phyloP scores from a whole-genome alignment of 2,329 filamentous ascomycete species.

The Claviceps digitariae region DNA sequence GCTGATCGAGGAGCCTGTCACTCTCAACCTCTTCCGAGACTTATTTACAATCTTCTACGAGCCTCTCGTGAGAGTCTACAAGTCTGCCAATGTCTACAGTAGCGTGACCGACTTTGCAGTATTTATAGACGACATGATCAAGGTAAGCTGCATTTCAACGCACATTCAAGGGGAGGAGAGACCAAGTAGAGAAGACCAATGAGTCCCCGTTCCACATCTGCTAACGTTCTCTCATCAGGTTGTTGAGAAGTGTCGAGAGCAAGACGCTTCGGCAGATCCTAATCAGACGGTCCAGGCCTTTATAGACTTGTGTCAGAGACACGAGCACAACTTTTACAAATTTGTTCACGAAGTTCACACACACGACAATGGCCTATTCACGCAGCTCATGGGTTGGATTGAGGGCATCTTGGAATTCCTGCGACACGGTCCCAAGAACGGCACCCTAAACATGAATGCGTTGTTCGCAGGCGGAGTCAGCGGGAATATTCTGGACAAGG shows the following conservation, averaged over 20 bases:
- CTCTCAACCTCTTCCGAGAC: slow-evolving; percentile 87
- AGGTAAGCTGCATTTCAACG: slow-evolving; percentile 30
- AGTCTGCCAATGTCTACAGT: slow-evolving; percentile 95
- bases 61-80: slow-evolving; percentile 91
- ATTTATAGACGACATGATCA: slow-evolving; percentile 87
- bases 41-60: slow-evolving; percentile 99
- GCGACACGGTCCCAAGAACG: slow-evolving; percentile 70
- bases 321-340: slow-evolving; percentile 97
- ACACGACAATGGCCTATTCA: slow-evolving; percentile 93
- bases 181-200: not conserved
- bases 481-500: slow-evolving; percentile 53
- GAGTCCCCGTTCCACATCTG: not conserved
- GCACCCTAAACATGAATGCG: slow-evolving; percentile 87
- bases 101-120: slow-evolving; percentile 91
- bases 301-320: slow-evolving; percentile 87
- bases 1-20: slow-evolving; percentile 94
- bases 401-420: slow-evolving; percentile 92
- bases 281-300: slow-evolving; percentile 98
- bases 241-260: slow-evolving; percentile 50
- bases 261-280: slow-evolving; percentile 84
- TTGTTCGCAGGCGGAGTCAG: slow-evolving; percentile 71
- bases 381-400: slow-evolving; percentile 92
- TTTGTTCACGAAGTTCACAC: slow-evolving; percentile 97
- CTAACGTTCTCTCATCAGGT: slow-evolving; percentile 28
- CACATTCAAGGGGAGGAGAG: too few relatives aligned